Evolutionary conservation across 768 basidiomycete genomes (phyloP).

Genomic region (Gymnopilus dilepis): DNA sequence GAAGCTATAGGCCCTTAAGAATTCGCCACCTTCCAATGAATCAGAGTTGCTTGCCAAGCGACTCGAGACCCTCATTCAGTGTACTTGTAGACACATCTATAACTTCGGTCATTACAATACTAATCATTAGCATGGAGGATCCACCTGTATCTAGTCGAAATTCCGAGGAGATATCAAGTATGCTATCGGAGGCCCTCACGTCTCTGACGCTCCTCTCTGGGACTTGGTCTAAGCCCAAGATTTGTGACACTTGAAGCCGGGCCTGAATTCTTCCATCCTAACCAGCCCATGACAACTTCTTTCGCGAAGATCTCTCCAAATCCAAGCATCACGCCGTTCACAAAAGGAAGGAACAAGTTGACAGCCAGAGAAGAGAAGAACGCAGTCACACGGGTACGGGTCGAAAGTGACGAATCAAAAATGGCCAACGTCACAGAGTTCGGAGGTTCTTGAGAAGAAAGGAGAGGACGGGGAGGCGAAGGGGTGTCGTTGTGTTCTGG

Average conservation of each 20-base stretch:
- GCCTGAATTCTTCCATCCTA: constrained; percentile 49
- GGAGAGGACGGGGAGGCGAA: constrained; percentile 38
- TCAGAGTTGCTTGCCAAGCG: too few species aligned
- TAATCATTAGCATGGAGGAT: constrained; percentile 7
- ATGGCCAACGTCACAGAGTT: constrained; percentile 68
- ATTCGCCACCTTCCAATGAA: too few species aligned
- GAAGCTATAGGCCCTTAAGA: constrained; percentile 48
- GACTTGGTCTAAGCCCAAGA: constrained; percentile 30
- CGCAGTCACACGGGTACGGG: constrained; percentile 70
- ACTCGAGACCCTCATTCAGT: neutral
- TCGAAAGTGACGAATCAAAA: constrained; percentile 70
- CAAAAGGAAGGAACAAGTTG: constrained; percentile 85
- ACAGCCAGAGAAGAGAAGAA: constrained; percentile 78
- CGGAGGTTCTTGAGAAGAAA: constrained; percentile 32
- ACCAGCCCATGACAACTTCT: constrained; percentile 64
- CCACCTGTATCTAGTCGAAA: neutral
- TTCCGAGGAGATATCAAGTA: neutral
- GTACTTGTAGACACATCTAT: constrained; percentile 2
- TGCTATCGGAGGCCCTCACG: constrained; percentile 7
- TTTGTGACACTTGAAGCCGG: constrained; percentile 45
- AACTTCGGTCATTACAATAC: constrained; percentile 7
- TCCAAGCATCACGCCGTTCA: constrained; percentile 96
- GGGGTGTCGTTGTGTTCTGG: constrained; percentile 65
- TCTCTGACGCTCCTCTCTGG: constrained; percentile 31
- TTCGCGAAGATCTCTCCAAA: constrained; percentile 94